phyloP scores from a whole-genome alignment of 305 asterid genomes.

The Petunia hybrid region DNA sequence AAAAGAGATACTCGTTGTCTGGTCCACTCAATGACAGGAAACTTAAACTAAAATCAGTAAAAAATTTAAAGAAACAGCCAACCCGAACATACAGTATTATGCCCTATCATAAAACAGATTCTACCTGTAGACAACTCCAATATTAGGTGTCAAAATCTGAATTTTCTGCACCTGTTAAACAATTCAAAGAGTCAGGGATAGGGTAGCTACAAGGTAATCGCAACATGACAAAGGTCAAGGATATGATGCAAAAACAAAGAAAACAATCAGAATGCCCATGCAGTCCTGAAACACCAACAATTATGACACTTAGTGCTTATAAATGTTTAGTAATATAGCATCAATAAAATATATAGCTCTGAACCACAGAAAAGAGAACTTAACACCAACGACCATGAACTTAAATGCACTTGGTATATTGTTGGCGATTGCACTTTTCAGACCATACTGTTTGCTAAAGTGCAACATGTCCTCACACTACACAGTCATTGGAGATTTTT shows the following conservation, averaged over 20 bases:
- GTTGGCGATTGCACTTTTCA: slow-evolving; percentile 17
- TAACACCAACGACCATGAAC: neutral
- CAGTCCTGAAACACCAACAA: slow-evolving; percentile 16
- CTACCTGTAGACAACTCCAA: slow-evolving; percentile 98
- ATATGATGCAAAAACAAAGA: slow-evolving; percentile 19
- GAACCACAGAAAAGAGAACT: slow-evolving; percentile 19
- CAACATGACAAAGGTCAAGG: neutral
- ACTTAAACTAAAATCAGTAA: neutral
- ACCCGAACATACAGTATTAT: neutral
- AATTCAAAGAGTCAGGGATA: neutral
- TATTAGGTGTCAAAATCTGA: slow-evolving; percentile 90
- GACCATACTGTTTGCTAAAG: neutral
- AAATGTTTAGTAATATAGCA: neutral
- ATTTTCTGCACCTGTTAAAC: slow-evolving; percentile 85
- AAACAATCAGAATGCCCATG: neutral
- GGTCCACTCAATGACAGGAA: neutral
- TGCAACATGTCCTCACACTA: neutral
- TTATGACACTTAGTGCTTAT: neutral
- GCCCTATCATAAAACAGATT: slow-evolving; percentile 19
- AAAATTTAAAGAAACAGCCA: neutral
- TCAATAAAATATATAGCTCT: neutral
- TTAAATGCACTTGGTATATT: neutral
- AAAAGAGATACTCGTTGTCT: neutral
- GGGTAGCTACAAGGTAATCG: neutral
- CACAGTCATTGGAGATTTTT: neutral